Conservation (phyloP, 768 basidiomycete species). For the Psilocybe sp. region DNA sequence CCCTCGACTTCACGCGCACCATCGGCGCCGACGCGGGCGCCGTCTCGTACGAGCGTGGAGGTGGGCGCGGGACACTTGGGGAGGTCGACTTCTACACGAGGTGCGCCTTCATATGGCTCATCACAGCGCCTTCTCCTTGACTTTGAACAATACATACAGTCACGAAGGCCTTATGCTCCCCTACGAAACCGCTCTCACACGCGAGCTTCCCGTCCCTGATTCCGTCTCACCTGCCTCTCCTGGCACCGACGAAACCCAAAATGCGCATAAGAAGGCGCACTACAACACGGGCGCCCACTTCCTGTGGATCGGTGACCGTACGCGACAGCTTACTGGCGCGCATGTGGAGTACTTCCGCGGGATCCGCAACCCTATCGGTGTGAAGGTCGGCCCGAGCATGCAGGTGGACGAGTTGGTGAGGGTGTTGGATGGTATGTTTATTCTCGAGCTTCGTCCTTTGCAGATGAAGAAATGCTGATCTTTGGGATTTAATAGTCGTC, state of each 20-base stretch:
- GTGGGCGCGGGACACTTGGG: constrained; percentile 67
- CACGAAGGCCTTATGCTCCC: constrained; percentile 93
- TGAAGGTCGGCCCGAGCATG: constrained; percentile 96
- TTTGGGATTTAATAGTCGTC: constrained; percentile 52
- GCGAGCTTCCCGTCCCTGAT: constrained; percentile 48
- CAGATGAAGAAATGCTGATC: neutral
- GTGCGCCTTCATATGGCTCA: constrained; percentile 30
- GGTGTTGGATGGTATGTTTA: constrained; percentile 70
- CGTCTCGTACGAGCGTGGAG: constrained; percentile 68
- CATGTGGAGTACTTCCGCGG: constrained; percentile 96
- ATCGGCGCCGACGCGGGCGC: constrained; percentile 63
- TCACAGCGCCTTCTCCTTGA: neutral
- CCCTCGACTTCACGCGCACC: constrained; percentile 88
- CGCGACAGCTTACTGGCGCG: constrained; percentile 86
- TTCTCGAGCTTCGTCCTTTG: neutral
- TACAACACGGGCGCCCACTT: constrained; percentile 96
- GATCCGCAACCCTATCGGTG: constrained; percentile 89
- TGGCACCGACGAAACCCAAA: constrained; percentile 1
- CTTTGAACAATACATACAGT: constrained; percentile 31
- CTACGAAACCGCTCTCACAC: constrained; percentile 91
- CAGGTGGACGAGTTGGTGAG: constrained; percentile 68
- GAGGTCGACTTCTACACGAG: constrained; percentile 95
- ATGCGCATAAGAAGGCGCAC: constrained; percentile 35
- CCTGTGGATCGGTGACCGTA: constrained; percentile 97
- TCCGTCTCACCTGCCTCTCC: constrained; percentile 10